phyloP scores from a whole-genome alignment of 805 yeast genomes.

The Torulaspora gathmanii region DNA sequence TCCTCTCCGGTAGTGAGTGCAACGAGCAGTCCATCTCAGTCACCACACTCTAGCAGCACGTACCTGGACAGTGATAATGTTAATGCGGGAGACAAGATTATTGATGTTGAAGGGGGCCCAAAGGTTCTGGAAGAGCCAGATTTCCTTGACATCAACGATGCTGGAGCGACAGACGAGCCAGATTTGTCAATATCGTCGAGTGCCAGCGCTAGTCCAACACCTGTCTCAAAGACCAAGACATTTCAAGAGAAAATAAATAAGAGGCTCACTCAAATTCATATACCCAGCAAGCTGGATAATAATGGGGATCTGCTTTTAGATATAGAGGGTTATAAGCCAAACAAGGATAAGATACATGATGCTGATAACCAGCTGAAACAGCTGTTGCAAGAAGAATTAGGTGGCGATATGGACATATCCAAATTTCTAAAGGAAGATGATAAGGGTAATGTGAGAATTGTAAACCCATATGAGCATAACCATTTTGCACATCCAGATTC shows the following conservation, averaged over 20 bases:
- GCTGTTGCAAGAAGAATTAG: constrained; percentile 72
- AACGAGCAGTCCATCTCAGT: constrained; percentile 53
- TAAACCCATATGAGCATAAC: constrained; percentile 32
- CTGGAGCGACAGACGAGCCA: constrained; percentile 3
- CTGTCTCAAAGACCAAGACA: constrained; percentile 13
- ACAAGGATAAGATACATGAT: constrained; percentile 66
- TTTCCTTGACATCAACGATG: constrained; percentile 30
- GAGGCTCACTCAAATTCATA: constrained; percentile 62
- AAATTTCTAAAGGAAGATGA: constrained; percentile 52
- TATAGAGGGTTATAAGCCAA: constrained; percentile 93
- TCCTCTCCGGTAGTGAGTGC: constrained; percentile 83
- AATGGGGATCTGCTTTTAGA: constrained; percentile 89
- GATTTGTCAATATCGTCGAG: not conserved
- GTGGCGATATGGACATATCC: constrained; percentile 44
- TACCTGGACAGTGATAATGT: constrained; percentile 27
- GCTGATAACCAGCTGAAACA: constrained; percentile 73
- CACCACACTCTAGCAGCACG: constrained; percentile 20
- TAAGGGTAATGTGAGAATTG: constrained; percentile 63
- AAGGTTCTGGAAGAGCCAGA: constrained; percentile 33
- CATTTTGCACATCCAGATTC: constrained; percentile 23
- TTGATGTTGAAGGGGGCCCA: constrained; percentile 2
- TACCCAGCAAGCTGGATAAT: constrained; percentile 81
- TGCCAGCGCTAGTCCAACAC: constrained; percentile 6
- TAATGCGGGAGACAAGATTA: constrained; percentile 22
- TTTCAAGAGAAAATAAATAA: constrained; percentile 48